phyloP scores from a whole-genome alignment of 1,284 basidiomycete genomes.

The Athelia psychrophila region DNA sequence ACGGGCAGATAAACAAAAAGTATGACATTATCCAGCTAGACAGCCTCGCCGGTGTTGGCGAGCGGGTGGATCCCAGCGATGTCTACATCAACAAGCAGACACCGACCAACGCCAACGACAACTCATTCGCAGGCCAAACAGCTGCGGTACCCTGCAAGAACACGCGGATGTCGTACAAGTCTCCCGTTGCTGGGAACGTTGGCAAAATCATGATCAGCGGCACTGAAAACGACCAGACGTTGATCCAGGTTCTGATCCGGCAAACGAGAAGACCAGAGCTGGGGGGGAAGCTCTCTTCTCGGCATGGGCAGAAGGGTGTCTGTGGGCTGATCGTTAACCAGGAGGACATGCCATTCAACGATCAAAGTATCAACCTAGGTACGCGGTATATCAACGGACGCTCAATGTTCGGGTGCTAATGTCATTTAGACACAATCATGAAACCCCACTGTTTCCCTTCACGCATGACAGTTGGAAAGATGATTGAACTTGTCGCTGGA shows the following conservation, averaged over 20 bases:
- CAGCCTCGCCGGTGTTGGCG: slow-evolving; percentile 93
- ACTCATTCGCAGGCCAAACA: slow-evolving; percentile 77
- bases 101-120: slow-evolving; percentile 88
- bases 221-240: slow-evolving; percentile 92
- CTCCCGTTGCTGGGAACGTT: slow-evolving; percentile 89
- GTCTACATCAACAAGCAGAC: slow-evolving; percentile 98
- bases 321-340: slow-evolving; percentile 98
- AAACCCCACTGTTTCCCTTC: slow-evolving; percentile 99
- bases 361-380: slow-evolving; percentile 93
- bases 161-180: slow-evolving; percentile 88
- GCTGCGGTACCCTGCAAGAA: slow-evolving; percentile 86
- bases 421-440: slow-evolving; percentile 89
- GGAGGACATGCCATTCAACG: slow-evolving; percentile 99
- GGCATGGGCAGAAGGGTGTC: slow-evolving; percentile 99
- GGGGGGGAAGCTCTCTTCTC: slow-evolving; percentile 97
- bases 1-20: slow-evolving; percentile 74
- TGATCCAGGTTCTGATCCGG: slow-evolving; percentile 98
- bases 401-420: slow-evolving; percentile 4
- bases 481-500: slow-evolving; percentile 98
- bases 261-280: slow-evolving; percentile 96
- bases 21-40: slow-evolving; percentile 91
- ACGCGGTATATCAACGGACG: slow-evolving; percentile 17
- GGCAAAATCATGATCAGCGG: slow-evolving; percentile 99
- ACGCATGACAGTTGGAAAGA: slow-evolving; percentile 99
- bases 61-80: slow-evolving; percentile 90